Conservation (phyloP, 257 asterid genomes). For the Ocimum tenuiflorum region DNA sequence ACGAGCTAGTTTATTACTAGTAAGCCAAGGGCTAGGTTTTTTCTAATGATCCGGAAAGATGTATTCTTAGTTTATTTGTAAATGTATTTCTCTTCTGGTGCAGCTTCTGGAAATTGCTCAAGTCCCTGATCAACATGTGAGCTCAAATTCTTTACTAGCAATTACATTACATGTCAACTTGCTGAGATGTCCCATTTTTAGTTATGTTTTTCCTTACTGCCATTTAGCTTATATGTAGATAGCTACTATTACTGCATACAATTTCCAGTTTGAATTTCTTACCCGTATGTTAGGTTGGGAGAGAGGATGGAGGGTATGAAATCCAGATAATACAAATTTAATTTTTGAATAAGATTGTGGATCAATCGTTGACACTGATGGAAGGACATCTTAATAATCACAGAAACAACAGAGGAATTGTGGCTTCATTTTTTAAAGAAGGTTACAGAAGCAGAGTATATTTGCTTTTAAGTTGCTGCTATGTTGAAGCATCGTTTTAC, state of each 20-base stretch:
- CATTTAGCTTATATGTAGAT: not conserved
- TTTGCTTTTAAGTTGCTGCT: too few relatives aligned
- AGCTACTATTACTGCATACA: too few relatives aligned
- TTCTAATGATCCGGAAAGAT: not conserved
- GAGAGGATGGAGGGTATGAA: too few relatives aligned
- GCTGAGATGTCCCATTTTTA: not conserved
- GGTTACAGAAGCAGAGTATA: not conserved
- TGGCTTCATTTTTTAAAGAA: too few relatives aligned
- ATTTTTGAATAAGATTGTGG: constrained; percentile 2
- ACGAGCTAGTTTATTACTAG: not conserved
- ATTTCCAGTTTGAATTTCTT: too few relatives aligned
- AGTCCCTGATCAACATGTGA: constrained; percentile 91
- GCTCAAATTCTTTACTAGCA: constrained; percentile 18
- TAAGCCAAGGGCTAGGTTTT: not conserved
- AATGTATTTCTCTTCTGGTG: constrained; percentile 22
- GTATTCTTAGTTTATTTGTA: not conserved
- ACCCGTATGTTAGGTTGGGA: too few relatives aligned
- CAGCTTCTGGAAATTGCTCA: constrained; percentile 99
- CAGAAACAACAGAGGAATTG: not conserved
- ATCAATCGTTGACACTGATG: not conserved
- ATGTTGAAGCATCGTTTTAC: constrained; percentile 1
- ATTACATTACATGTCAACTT: constrained; percentile 4
- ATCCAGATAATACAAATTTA: too few relatives aligned
- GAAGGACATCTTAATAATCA: not conserved
- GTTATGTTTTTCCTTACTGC: too few relatives aligned